Percentiles rank a stretch among this genome's conserved stretches.
Conservation (phyloP, 139 green algal genomes). For the Chlamydomonas sp. region DNA sequence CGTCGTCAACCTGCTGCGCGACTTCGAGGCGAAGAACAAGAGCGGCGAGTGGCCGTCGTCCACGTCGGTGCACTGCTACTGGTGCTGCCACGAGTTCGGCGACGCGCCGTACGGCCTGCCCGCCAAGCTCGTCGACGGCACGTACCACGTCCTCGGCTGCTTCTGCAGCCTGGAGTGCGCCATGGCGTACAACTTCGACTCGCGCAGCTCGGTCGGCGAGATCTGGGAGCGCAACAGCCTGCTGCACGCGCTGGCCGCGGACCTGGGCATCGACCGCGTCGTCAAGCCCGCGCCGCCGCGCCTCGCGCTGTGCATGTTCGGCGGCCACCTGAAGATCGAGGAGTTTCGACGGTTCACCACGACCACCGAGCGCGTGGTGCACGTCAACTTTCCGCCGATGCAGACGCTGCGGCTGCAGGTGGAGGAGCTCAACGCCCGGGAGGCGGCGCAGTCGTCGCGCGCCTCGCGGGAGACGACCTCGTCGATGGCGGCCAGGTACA, state of each 20-base stretch:
- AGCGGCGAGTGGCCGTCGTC: slow-evolving; percentile 11
- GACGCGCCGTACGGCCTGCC: slow-evolving; percentile 5
- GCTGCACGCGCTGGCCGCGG: slow-evolving; percentile 2
- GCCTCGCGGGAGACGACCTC: too few species aligned
- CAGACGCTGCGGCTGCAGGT: neutral
- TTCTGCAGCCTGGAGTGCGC: slow-evolving; percentile 21
- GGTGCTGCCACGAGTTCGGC: slow-evolving; percentile 19
- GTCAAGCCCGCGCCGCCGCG: neutral
- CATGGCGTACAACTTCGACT: slow-evolving; percentile 10
- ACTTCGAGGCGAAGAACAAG: too few species aligned
- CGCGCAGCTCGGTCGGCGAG: neutral
- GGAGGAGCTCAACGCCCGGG: neutral
- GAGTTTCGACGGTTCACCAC: neutral
- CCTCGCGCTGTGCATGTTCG: slow-evolving; percentile 6
- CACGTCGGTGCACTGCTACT: slow-evolving; percentile 15
- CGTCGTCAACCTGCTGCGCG: too few species aligned
- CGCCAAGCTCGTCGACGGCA: neutral
- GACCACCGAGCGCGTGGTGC: neutral
- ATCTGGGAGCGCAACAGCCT: slow-evolving; percentile 6
- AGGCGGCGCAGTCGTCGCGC: too few species aligned
- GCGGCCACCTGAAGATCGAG: slow-evolving; percentile 17
- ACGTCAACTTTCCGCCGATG: slow-evolving; percentile 4
- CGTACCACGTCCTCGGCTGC: slow-evolving; percentile 12
- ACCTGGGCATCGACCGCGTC: neutral
- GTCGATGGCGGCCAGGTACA: neutral